Evolutionary conservation across 2,329 filamentous ascomycete species (phyloP).

Genomic region (Ilyonectria robusta): DNA sequence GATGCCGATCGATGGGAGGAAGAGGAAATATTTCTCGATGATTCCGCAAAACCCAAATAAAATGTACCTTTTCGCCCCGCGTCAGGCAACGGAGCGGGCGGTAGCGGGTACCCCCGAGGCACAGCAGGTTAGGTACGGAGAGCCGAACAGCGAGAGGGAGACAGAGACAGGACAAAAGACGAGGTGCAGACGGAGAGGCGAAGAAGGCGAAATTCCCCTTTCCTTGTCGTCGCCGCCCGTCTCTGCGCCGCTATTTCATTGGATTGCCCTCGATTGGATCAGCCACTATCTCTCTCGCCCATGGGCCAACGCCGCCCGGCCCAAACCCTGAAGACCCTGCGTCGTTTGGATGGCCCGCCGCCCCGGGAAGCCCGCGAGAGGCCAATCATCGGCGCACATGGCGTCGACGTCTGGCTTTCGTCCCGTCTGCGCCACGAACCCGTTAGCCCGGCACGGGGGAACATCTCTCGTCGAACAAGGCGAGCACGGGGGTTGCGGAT

Average conservation of each 20-base stretch:
- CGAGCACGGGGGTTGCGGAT: conserved; percentile 36
- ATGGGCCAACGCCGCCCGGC: neutral
- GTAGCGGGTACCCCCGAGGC: neutral
- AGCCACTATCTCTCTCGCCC: neutral
- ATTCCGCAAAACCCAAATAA: neutral
- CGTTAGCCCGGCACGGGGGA: neutral
- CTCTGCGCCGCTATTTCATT: neutral
- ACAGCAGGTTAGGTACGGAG: no score
- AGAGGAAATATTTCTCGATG: neutral
- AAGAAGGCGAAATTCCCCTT: no score
- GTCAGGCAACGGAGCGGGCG: neutral
- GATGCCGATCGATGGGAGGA: conserved; percentile 4
- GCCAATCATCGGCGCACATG: conserved; percentile 53
- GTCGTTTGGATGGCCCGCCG: neutral
- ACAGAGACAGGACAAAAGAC: no score
- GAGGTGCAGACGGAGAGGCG: no score
- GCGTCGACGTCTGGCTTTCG: conserved; percentile 33
- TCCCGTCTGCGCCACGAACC: conserved; percentile 24
- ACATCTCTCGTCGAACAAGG: conserved; percentile 35
- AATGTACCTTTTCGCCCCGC: neutral
- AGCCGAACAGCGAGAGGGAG: no score
- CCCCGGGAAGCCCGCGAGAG: conserved; percentile 26
- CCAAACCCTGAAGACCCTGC: neutral
- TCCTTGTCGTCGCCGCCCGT: neutral
- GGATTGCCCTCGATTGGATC: neutral